A percentile compares a stretch with the other conserved stretches of the same genome.
phyloP scores from a whole-genome alignment of 148 eudicot genomes.

The Cornus kousa region DNA sequence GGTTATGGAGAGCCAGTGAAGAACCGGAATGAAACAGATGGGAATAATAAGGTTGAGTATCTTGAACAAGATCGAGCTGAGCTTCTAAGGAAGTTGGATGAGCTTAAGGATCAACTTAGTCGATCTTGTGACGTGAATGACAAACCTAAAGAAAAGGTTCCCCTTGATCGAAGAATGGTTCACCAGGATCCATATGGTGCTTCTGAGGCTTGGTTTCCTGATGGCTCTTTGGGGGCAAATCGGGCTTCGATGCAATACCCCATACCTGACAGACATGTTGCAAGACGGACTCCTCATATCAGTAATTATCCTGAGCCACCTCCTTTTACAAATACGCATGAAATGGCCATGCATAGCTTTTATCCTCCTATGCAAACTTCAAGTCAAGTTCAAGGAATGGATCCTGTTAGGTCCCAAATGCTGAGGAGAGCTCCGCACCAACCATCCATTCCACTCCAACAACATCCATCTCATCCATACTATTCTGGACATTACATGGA shows the following conservation, averaged over 20 bases:
- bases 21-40: conserved; percentile 30
- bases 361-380: conserved; percentile 35
- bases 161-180: conserved; percentile 35
- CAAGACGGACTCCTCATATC: conserved; percentile 32
- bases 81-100: conserved; percentile 77
- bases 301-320: conserved; percentile 46
- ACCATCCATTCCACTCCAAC: conserved; percentile 36
- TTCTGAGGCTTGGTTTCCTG: conserved; percentile 36
- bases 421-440: conserved; percentile 45
- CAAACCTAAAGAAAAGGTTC: conserved; percentile 50
- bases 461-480: conserved; percentile 34
- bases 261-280: conserved; percentile 30
- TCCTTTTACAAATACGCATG: conserved; percentile 32
- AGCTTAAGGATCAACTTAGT: conserved; percentile 69
- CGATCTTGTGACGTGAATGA: conserved; percentile 44
- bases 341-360: conserved; percentile 27
- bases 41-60: conserved; percentile 39
- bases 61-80: conserved; percentile 62
- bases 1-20: conserved; percentile 22
- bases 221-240: conserved; percentile 33
- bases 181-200: conserved; percentile 41
- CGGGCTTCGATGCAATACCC: conserved; percentile 34
- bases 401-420: conserved; percentile 49
- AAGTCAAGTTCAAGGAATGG: conserved; percentile 37
- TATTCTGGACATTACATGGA: conserved; percentile 39